Evolutionary conservation across 2,329 filamentous ascomycete species (phyloP).

Genomic region (Verticillium isaacii): DNA sequence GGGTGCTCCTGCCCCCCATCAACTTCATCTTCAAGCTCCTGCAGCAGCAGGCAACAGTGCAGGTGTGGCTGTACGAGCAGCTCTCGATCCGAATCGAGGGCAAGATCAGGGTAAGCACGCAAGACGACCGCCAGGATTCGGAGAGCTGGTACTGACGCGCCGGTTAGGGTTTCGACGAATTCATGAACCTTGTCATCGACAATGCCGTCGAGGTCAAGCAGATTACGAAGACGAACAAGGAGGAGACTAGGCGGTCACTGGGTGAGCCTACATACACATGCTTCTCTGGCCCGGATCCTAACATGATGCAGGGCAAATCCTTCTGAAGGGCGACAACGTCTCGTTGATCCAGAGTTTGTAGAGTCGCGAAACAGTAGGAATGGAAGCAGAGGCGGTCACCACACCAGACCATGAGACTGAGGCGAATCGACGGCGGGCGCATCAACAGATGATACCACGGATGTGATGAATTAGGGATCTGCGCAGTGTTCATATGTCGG

Average conservation of each 20-base stretch:
- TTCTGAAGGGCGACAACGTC: slow-evolving; percentile 86
- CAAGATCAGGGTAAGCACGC: slow-evolving; percentile 73
- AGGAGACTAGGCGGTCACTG: slow-evolving; percentile 72
- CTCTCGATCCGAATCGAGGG: slow-evolving; percentile 90
- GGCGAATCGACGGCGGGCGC: not conserved
- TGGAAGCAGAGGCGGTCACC: not conserved
- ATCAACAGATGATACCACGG: slow-evolving; percentile 21
- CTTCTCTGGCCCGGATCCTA: not conserved
- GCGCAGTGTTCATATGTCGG: not conserved
- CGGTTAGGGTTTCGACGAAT: slow-evolving; percentile 88
- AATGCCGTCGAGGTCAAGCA: slow-evolving; percentile 90
- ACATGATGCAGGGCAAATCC: slow-evolving; percentile 62
- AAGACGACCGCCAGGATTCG: slow-evolving; percentile 58
- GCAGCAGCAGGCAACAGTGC: slow-evolving; percentile 76
- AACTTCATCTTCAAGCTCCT: slow-evolving; percentile 69
- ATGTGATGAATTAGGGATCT: not conserved
- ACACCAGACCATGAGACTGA: not conserved
- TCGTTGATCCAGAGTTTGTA: slow-evolving; percentile 71
- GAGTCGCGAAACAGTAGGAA: slow-evolving; percentile 30
- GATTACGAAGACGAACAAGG: slow-evolving; percentile 70
- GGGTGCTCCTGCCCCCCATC: slow-evolving; percentile 57
- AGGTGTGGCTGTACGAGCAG: slow-evolving; percentile 97
- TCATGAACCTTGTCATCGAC: slow-evolving; percentile 97
- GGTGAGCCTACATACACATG: slow-evolving; percentile 47
- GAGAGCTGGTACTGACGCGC: slow-evolving; percentile 43